Percentiles rank a stretch among this genome's conserved stretches.
These are phyloP conservation scores for Cladophialophora yegresii DNA, from an alignment of 2,329 filamentous ascomycete species.

Conservation along the genomic window DNA sequence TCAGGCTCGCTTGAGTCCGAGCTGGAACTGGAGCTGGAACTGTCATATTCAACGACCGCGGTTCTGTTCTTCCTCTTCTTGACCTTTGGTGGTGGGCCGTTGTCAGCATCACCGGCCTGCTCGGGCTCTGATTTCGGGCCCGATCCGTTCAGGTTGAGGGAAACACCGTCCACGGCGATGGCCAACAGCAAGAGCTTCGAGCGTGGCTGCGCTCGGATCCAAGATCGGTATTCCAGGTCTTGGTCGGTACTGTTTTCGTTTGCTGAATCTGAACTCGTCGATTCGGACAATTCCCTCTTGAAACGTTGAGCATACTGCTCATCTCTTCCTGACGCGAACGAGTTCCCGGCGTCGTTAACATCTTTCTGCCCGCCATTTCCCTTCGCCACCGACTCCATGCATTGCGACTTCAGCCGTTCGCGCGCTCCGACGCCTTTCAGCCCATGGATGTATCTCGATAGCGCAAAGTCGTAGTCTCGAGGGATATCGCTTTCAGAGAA, in stretches of 20 bases:
- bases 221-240: conserved; percentile 33
- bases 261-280: conserved; percentile 30
- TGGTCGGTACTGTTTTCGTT: conserved; percentile 45
- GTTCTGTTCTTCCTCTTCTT: conserved; percentile 51
- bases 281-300: conserved; percentile 9
- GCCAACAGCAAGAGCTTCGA: conserved; percentile 29
- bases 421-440: conserved; percentile 73
- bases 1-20: conserved; percentile 24
- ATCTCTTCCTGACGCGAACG: conserved; percentile 3
- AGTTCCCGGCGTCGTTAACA: neutral
- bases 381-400: conserved; percentile 60
- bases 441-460: conserved; percentile 77
- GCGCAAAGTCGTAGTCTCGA: conserved; percentile 66
- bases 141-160: neutral
- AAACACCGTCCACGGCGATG: conserved; percentile 34
- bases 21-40: conserved; percentile 41
- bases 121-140: conserved; percentile 11
- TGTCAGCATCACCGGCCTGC: conserved; percentile 21
- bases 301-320: conserved; percentile 20
- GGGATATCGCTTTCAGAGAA: conserved; percentile 74
- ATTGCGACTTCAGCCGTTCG: conserved; percentile 64
- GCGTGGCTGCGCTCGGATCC: conserved; percentile 25
- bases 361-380: conserved; percentile 43
- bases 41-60: conserved; percentile 41
- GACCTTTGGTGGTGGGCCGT: conserved; percentile 27